Base-by-base conservation (phyloP, 768 basidiomycete species). In the Coprinopsis marcescibilis region DNA sequence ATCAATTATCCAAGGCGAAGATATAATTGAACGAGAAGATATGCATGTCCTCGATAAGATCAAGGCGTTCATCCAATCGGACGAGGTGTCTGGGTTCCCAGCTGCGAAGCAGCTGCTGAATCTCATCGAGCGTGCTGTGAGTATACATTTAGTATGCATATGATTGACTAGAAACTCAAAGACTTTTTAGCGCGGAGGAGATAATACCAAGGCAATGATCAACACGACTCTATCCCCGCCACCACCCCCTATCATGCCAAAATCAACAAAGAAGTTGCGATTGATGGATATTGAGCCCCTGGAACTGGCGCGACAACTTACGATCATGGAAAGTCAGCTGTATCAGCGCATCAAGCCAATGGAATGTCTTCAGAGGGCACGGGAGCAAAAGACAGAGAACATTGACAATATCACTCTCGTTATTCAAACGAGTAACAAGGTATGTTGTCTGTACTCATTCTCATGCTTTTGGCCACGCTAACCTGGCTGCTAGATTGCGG, bases 251-350 rank as follows among this genome's bases (percentile, higher is more conserved):
- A 82, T 95, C 46, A 44, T 82, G 7, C 92, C 92, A 1, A 86
- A 80, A 62, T 66, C 73, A 30, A 71, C 65, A 49, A 83, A 80
- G 68, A 85, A 81, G 63, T 63, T 94, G 50, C 91, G 89, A 52
- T 69, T 98, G 10, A 65, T 80, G 17, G 95, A 98, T 58, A 78
- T 98, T 40, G 88, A 95, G 54, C 74, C 93, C 1, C 65, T 92
- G 46, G 95, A 98, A 64, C 64, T 98, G 14, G 95, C 94, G 0
- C 77, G 95, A 23, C 95, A 98, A 61, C 67, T 98, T 51, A 97
- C 95, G 1, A 82, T 96, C 49, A 74, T 94, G 70, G 95, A 98
- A 64, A 87, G 85, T 53, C 71, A 76, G 38, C 66, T 94, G 33
- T 98, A 91, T 67, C 84, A 86, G 65, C 83, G 79, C 62, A 95